Percentiles rank a stretch among this genome's conserved stretches.
phyloP scores from a whole-genome alignment of 2,329 filamentous ascomycete species.

The Capronia americana region DNA sequence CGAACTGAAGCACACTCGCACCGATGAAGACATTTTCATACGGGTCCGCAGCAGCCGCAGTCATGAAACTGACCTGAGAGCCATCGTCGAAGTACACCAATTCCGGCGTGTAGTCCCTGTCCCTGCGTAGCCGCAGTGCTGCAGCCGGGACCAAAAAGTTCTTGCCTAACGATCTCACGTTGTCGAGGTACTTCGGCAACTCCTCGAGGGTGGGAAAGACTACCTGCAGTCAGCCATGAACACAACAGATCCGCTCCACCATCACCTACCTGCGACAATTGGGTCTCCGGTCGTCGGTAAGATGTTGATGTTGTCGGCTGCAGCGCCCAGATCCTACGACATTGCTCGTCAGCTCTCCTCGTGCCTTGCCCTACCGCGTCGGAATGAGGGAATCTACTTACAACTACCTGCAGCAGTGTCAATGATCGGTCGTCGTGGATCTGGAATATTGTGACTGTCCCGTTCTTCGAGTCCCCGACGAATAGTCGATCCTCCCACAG shows the following conservation, averaged over 20 bases:
- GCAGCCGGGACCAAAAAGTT: slow-evolving; percentile 32
- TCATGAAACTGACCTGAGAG: slow-evolving; percentile 33
- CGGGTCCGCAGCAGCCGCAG: slow-evolving; percentile 27
- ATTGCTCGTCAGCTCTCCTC: not conserved
- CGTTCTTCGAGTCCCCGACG: slow-evolving; percentile 33
- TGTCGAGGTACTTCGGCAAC: slow-evolving; percentile 23
- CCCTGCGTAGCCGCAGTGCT: slow-evolving; percentile 25
- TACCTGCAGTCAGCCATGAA: not conserved
- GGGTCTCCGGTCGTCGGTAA: slow-evolving; percentile 32
- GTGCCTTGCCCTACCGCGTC: not conserved
- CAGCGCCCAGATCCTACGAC: slow-evolving; percentile 34
- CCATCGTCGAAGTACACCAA: slow-evolving; percentile 34
- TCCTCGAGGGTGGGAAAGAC: slow-evolving; percentile 35
- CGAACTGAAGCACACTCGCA: slow-evolving; percentile 27
- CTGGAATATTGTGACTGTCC: slow-evolving; percentile 33
- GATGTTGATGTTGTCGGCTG: slow-evolving; percentile 36
- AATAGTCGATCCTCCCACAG: slow-evolving; percentile 32
- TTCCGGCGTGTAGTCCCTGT: slow-evolving; percentile 26
- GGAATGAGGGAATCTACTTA: slow-evolving; percentile 7
- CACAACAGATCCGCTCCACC: not conserved
- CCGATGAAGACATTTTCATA: slow-evolving; percentile 25
- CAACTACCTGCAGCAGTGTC: slow-evolving; percentile 28
- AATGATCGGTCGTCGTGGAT: slow-evolving; percentile 27
- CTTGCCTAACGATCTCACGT: slow-evolving; percentile 30
- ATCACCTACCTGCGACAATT: slow-evolving; percentile 30